These are phyloP conservation scores for Dactylellina parvicollis DNA, from an alignment of 2,329 filamentous ascomycete genomes.

Conservation along the genomic window DNA sequence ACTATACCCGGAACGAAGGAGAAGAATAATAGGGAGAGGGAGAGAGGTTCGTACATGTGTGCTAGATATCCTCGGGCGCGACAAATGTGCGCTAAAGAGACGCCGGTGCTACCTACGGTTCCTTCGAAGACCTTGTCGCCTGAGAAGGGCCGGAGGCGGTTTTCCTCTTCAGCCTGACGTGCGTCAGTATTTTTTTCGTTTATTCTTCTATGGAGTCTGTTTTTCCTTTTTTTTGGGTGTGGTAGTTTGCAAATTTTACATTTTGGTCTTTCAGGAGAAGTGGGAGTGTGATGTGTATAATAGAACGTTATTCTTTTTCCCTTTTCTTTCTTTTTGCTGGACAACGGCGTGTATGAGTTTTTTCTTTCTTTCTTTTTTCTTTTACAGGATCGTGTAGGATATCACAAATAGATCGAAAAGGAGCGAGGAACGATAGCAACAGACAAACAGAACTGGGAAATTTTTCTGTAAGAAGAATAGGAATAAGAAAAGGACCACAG, in stretches of 20 bases:
- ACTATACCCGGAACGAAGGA: no score
- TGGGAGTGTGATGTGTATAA: no score
- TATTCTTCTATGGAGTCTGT: slow-evolving; percentile 8
- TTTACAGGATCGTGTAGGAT: not conserved
- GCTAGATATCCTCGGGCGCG: slow-evolving; percentile 88
- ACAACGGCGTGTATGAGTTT: no score
- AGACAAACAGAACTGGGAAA: not conserved
- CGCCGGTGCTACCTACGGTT: slow-evolving; percentile 94
- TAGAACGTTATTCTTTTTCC: not conserved
- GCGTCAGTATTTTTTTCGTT: slow-evolving; percentile 11
- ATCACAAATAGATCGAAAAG: not conserved
- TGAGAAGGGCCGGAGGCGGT: slow-evolving; percentile 77
- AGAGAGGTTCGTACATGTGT: slow-evolving; percentile 72
- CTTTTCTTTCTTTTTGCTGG: no score
- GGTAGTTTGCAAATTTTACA: slow-evolving; percentile 14
- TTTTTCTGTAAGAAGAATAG: no score
- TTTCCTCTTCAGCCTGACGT: slow-evolving; percentile 76
- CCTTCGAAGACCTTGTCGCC: slow-evolving; percentile 98
- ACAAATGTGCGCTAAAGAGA: slow-evolving; percentile 88
- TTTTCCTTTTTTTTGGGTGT: not conserved
- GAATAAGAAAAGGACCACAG: not conserved
- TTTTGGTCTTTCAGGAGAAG: slow-evolving; percentile 17
- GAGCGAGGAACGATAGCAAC: not conserved
- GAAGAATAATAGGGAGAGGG: not conserved
- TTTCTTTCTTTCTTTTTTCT: no score